Conservation (phyloP, 1,284 basidiomycete species). For the Boletus sp. region DNA sequence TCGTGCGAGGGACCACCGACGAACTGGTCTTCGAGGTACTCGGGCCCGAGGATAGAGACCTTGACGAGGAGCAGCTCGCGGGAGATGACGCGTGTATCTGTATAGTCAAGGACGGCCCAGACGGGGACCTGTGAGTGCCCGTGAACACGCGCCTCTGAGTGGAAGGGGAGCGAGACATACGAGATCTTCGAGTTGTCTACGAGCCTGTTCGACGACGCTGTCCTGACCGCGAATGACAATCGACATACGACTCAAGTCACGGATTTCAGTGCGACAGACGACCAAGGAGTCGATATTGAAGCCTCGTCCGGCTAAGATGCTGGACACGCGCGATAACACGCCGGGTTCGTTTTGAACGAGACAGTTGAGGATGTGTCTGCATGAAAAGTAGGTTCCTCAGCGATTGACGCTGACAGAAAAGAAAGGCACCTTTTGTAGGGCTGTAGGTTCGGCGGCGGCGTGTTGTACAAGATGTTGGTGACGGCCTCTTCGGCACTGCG, state of each 20-base stretch:
- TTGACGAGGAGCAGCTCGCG: slow-evolving; percentile 91
- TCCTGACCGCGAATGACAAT: slow-evolving; percentile 97
- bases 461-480: slow-evolving; percentile 96
- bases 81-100: slow-evolving; percentile 86
- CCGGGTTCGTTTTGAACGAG: slow-evolving; percentile 99
- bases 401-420: slow-evolving; percentile 5
- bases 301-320: slow-evolving; percentile 95
- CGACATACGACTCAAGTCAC: slow-evolving; percentile 98
- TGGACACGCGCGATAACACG: slow-evolving; percentile 96
- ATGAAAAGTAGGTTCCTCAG: neutral
- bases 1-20: slow-evolving; percentile 82
- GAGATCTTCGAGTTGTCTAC: slow-evolving; percentile 91
- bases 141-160: neutral
- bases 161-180: slow-evolving; percentile 51
- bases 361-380: slow-evolving; percentile 96
- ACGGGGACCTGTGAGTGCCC: slow-evolving; percentile 77
- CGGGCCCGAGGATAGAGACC: slow-evolving; percentile 95
- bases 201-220: slow-evolving; percentile 96
- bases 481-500: slow-evolving; percentile 92
- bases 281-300: slow-evolving; percentile 99
- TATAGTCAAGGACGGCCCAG: slow-evolving; percentile 97
- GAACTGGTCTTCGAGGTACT: slow-evolving; percentile 93
- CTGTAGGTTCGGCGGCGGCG: slow-evolving; percentile 89
- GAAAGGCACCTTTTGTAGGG: slow-evolving; percentile 86
- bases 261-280: slow-evolving; percentile 97